phyloP scores from a whole-genome alignment of 352 stramenopile species.

The Phytophthora citricola region DNA sequence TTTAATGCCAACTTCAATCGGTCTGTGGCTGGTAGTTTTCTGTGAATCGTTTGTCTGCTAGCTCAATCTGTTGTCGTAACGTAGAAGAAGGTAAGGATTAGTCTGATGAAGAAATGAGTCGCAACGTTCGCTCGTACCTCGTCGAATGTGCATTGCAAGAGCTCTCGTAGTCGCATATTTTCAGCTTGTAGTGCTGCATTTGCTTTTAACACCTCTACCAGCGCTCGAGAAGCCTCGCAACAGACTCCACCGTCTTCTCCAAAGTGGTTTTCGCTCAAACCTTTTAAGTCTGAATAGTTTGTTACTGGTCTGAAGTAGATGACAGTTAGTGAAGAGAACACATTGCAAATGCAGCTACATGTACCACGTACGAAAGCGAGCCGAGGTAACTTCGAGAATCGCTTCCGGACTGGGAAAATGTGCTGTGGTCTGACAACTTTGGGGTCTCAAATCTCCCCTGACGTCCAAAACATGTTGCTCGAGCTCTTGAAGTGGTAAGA shows the following conservation, averaged over 20 bases:
- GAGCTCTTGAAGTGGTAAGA: conserved; percentile 24
- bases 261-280: conserved; percentile 25
- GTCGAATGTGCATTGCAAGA: conserved; percentile 46
- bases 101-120: neutral
- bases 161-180: conserved; percentile 43
- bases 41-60: conserved; percentile 30
- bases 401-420: conserved; percentile 4
- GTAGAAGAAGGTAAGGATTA: conserved; percentile 3
- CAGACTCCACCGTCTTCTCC: conserved; percentile 1
- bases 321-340: neutral
- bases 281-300: neutral
- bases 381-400: neutral
- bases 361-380: conserved; percentile 24
- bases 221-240: conserved; percentile 9
- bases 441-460: neutral
- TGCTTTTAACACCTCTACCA: conserved; percentile 19
- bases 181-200: conserved; percentile 41
- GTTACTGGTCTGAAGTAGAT: conserved; percentile 1
- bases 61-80: conserved; percentile 26
- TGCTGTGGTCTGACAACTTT: conserved; percentile 12
- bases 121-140: conserved; percentile 21
- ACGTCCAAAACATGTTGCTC: neutral
- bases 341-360: neutral
- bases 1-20: conserved; percentile 9
- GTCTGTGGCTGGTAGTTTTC: conserved; percentile 24